Evolutionary conservation across 2,329 filamentous ascomycete species (phyloP), one percentile per base, ranked within the genome.

Genomic region (Leptographium galeiforme): DNA sequence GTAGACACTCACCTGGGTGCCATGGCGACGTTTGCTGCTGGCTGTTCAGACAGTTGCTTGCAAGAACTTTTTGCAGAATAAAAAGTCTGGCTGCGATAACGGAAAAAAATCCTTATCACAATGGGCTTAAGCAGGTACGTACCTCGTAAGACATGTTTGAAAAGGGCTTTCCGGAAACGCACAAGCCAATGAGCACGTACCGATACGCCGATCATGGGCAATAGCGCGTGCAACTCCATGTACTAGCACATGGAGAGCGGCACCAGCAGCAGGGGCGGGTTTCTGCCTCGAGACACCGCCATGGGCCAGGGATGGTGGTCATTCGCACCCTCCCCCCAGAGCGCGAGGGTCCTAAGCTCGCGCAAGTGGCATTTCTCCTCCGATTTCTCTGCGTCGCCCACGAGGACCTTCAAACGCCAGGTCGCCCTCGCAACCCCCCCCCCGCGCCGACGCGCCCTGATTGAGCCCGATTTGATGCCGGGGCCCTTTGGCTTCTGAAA

Each of bases 321-420:
- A 49, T 44, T 52, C 33, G 47, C 52, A 45, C 10, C 19, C 14
- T 38, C 25, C 44, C 25, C 51, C 52, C 50, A 34, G 46, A 51
- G 52, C 46, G 55, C 50, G 36, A n/a, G 49, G 10, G 39, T 41
- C 34, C 47, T 18, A 34, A 39, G 53, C 7, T 43, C 40, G 56
- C 57, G 56, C 56, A 55, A 54, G 54, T 56, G 51, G 56, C 55
- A 54, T 50, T 55, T 56, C 49, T 44, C 51, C 34, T 53, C 54
- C 44, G 51, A 51, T 56, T 57, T 57, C 55, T 54, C 48, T 48
- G 41, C 53, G 41, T 44, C 47, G 52, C 49, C 14, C 19, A 36
- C 50, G 40, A 52, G 49, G 52, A 55, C 52, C 41, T 51, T 36
- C 49, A 43, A 38, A 43, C 41, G 18, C 52, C 50, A 13, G 53